phyloP scores from a whole-genome alignment of 805 yeast genomes.

The Wickerhamomyces ciferrii region DNA sequence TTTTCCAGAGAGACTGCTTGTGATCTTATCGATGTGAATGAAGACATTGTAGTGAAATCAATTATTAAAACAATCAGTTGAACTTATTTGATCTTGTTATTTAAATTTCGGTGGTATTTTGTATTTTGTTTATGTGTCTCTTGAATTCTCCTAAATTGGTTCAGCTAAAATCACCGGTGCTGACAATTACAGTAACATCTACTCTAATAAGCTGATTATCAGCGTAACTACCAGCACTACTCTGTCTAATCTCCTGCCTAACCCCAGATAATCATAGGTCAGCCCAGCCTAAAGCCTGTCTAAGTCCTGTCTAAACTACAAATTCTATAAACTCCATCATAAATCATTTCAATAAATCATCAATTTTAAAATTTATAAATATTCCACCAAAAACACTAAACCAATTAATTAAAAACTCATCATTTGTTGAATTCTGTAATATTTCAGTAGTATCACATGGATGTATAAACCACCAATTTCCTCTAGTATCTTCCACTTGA shows the following conservation, averaged over 20 bases:
- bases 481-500: constrained; percentile 1
- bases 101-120: too few species aligned
- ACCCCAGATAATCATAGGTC: background rate
- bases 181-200: background rate
- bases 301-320: too few species aligned
- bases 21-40: constrained; percentile 64
- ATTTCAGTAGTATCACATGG: constrained; percentile 34
- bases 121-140: background rate
- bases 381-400: constrained; percentile 20
- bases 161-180: background rate
- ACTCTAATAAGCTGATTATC: too few species aligned
- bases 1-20: constrained; percentile 68
- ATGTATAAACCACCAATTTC: constrained; percentile 27
- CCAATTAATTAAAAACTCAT: constrained; percentile 22
- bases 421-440: constrained; percentile 16
- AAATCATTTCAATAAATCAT: background rate
- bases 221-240: constrained; percentile 11
- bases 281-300: too few species aligned
- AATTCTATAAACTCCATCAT: too few species aligned
- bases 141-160: background rate
- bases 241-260: background rate
- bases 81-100: too few species aligned
- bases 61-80: too few species aligned
- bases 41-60: constrained; percentile 21
- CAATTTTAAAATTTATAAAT: background rate